Conservation (phyloP, 192 early-diverging fungal species). For the Linderina pennispora region DNA sequence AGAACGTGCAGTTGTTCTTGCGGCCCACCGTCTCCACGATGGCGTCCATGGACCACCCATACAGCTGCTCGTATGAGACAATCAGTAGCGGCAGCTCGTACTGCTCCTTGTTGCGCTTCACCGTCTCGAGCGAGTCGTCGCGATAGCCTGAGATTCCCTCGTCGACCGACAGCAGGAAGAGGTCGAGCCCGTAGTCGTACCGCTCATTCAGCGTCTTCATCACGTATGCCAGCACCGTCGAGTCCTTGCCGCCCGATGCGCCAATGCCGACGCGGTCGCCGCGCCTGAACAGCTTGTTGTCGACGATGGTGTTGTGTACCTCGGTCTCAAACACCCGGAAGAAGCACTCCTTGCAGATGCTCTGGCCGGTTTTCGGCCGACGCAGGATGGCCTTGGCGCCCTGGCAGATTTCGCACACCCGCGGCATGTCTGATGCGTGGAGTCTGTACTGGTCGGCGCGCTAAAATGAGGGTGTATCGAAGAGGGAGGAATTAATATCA, state of each 20-base stretch:
- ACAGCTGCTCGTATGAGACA: slow-evolving; percentile 91
- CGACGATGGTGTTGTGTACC: slow-evolving; percentile 86
- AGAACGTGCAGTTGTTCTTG: slow-evolving; percentile 99
- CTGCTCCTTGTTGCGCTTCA: slow-evolving; percentile 91
- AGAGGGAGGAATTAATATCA: too few species aligned
- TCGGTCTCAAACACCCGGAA: slow-evolving; percentile 89
- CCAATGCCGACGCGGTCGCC: slow-evolving; percentile 93
- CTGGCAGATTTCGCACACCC: slow-evolving; percentile 66
- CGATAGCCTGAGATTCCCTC: slow-evolving; percentile 97
- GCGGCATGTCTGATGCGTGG: slow-evolving; percentile 38
- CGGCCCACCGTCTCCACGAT: slow-evolving; percentile 91
- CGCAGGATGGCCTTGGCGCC: slow-evolving; percentile 72
- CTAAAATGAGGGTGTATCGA: background rate
- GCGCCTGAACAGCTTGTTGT: slow-evolving; percentile 72
- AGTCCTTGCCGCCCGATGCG: slow-evolving; percentile 94
- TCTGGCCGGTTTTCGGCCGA: slow-evolving; percentile 86
- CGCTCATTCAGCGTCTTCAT: slow-evolving; percentile 91
- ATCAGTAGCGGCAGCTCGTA: slow-evolving; percentile 91
- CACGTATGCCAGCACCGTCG: slow-evolving; percentile 93
- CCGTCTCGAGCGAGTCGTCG: slow-evolving; percentile 97
- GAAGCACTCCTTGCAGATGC: slow-evolving; percentile 89
- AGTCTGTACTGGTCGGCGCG: background rate
- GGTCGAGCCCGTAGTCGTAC: slow-evolving; percentile 84
- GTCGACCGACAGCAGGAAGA: slow-evolving; percentile 91
- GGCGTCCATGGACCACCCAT: slow-evolving; percentile 98